These are phyloP conservation scores for Tylopilus sp. DNA, from an alignment of 768 basidiomycete species.

Conservation along the genomic window DNA sequence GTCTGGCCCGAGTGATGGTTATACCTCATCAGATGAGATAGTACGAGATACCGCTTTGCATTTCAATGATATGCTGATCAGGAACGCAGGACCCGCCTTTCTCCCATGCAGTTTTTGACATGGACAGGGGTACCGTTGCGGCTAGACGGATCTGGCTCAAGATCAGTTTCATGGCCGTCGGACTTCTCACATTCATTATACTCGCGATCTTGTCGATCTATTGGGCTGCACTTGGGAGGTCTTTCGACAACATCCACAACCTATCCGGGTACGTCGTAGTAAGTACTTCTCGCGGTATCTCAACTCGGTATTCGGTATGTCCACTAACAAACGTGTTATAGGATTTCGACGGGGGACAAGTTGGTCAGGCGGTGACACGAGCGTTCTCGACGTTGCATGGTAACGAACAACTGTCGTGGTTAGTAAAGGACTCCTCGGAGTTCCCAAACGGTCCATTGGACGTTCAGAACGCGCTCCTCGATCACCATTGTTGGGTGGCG, in stretches of 20 bases:
- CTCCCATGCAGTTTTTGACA: slow-evolving; percentile 29
- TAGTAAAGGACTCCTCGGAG: slow-evolving; percentile 35
- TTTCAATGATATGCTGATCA: slow-evolving; percentile 5
- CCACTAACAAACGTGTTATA: slow-evolving; percentile 16
- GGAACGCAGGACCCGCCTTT: slow-evolving; percentile 24
- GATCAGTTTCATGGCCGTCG: slow-evolving; percentile 35
- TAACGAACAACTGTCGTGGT: slow-evolving; percentile 44
- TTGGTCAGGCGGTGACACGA: slow-evolving; percentile 46
- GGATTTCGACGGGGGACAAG: slow-evolving; percentile 58
- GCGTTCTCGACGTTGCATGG: slow-evolving; percentile 33
- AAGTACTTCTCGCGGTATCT: slow-evolving; percentile 18
- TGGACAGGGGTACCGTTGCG: slow-evolving; percentile 23
- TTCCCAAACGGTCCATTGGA: slow-evolving; percentile 46
- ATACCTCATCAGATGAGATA: slow-evolving; percentile 1
- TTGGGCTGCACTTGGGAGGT: slow-evolving; percentile 56
- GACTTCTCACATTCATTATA: slow-evolving; percentile 41
- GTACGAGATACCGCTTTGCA: slow-evolving; percentile 5
- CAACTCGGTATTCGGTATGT: neutral
- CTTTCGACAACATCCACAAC: slow-evolving; percentile 34
- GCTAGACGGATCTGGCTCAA: slow-evolving; percentile 41
- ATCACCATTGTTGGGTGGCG: slow-evolving; percentile 54
- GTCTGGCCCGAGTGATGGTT: neutral
- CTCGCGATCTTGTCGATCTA: slow-evolving; percentile 53
- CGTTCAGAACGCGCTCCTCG: slow-evolving; percentile 41
- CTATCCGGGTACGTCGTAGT: slow-evolving; percentile 60